Base-by-base conservation (phyloP, 1,139 yeast genomes). In the Protomyces inouyei region DNA sequence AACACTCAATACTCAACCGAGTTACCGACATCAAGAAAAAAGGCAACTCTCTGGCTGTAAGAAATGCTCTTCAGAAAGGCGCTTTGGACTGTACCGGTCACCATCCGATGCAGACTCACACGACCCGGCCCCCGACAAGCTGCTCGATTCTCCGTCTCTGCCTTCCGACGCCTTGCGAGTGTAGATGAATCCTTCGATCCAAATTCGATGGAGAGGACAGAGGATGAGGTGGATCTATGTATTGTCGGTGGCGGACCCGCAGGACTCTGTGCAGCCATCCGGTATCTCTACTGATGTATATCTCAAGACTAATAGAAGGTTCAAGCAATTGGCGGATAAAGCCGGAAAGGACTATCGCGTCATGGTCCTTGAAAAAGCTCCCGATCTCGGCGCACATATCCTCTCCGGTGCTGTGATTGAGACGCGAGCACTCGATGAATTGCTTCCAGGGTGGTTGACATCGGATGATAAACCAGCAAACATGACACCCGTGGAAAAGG, bases 171-270 rank as follows among this genome's bases (percentile, higher is more conserved):
- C 21, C 23, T 59, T 23, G 63, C 63, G 3, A 25, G 56, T 4
- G 25, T 59, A 10, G 57, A 60, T 25, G 64, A 54, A 2, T n/a
- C 59, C n/a, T 60, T 60, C 23, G 64, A 60, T 23, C 64, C 64
- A 8, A 35, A 57, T 12, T 32, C 64, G 18, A 60, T 60, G 51
- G 64, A 60, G 21, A 52, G 64, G 35, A 54, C 57, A 3, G 32
- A 57, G n/a, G 64, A 60, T 28, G 64, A 60, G 55, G 97, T 90
- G 16, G 98, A 93, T 74, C 95, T 93, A 21, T 88, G 96, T 72
- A 90, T 93, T 57, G 96, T 93, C 1, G 98, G 98, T 48, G 98
- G 96, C 52, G 98, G 98, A 0, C 98, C 98, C 3, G 95, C 98
- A 0, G 98, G 98, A 10, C 79, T 93, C 64, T 93, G 97, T 0